phyloP scores from a whole-genome alignment of 2,329 filamentous ascomycete genomes.

The Talaromyces sp. region DNA sequence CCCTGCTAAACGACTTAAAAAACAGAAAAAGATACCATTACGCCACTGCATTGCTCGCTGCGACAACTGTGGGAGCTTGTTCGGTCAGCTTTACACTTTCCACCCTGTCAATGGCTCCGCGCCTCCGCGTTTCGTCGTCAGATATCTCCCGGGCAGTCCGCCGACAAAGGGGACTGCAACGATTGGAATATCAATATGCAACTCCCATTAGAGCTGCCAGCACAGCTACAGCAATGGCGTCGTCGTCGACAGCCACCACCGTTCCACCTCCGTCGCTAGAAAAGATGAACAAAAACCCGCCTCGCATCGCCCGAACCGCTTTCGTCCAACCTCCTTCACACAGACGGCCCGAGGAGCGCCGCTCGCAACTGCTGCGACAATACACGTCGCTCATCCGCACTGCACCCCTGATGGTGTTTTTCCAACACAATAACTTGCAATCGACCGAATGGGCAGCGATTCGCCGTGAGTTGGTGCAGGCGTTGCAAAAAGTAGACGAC shows the following conservation, averaged over 20 bases:
- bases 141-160: constrained; percentile 30
- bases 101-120: constrained; percentile 47
- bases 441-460: constrained; percentile 70
- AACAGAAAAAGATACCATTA: not conserved
- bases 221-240: constrained; percentile 44
- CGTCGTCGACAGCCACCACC: constrained; percentile 37
- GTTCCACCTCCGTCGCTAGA: constrained; percentile 41
- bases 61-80: not conserved
- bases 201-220: constrained; percentile 36
- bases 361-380: constrained; percentile 79
- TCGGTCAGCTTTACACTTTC: not conserved
- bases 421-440: constrained; percentile 73
- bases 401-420: constrained; percentile 77
- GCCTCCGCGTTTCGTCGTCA: constrained; percentile 39
- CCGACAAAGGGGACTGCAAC: constrained; percentile 27
- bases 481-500: constrained; percentile 60
- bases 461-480: constrained; percentile 60
- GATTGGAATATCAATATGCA: constrained; percentile 36
- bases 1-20: not conserved
- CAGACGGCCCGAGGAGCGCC: constrained; percentile 78
- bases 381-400: constrained; percentile 86
- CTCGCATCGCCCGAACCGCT: constrained; percentile 33
- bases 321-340: constrained; percentile 76
- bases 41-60: not conserved
- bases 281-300: constrained; percentile 34